A percentile compares a stretch with the other conserved stretches of the same genome.
Evolutionary conservation across 768 basidiomycete species (phyloP).

Genomic region (Lepiota venenata): DNA sequence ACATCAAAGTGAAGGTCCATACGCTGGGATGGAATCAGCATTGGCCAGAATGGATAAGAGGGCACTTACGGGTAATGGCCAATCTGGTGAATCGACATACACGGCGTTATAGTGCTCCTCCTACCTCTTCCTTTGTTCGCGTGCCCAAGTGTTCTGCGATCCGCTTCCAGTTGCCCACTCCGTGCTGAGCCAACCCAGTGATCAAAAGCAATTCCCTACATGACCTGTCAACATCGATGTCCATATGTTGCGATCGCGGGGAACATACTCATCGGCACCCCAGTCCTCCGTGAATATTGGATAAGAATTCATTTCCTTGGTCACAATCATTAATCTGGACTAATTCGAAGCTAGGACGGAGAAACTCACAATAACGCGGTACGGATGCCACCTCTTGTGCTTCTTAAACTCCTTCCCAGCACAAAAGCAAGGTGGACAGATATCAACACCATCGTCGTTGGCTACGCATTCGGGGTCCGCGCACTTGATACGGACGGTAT

Average conservation of each 20-base stretch:
- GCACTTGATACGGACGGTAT: slow-evolving; percentile 96
- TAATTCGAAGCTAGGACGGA: slow-evolving; percentile 5
- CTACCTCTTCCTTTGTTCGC: slow-evolving; percentile 89
- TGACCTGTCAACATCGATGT: not conserved
- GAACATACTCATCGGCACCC: slow-evolving; percentile 93
- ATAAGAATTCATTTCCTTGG: slow-evolving; percentile 91
- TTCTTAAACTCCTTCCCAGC: slow-evolving; percentile 84
- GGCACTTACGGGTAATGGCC: slow-evolving; percentile 74
- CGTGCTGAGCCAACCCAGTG: slow-evolving; percentile 83
- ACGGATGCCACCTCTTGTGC: slow-evolving; percentile 85
- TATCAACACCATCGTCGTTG: slow-evolving; percentile 75
- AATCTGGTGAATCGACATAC: slow-evolving; percentile 75
- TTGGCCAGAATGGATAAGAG: slow-evolving; percentile 1
- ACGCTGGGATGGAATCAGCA: slow-evolving; percentile 26
- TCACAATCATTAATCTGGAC: slow-evolving; percentile 9
- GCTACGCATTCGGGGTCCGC: slow-evolving; percentile 68
- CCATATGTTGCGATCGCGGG: not conserved
- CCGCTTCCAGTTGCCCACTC: slow-evolving; percentile 95
- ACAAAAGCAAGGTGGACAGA: slow-evolving; percentile 93
- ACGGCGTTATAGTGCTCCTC: slow-evolving; percentile 83
- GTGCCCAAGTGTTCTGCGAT: slow-evolving; percentile 95
- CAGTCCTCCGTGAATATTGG: slow-evolving; percentile 95
- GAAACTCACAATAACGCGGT: slow-evolving; percentile 82
- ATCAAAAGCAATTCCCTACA: slow-evolving; percentile 83
- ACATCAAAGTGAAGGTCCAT: slow-evolving; percentile 68